Conservation (phyloP, 352 stramenopile species). For the Globisporangium iwayamae region DNA sequence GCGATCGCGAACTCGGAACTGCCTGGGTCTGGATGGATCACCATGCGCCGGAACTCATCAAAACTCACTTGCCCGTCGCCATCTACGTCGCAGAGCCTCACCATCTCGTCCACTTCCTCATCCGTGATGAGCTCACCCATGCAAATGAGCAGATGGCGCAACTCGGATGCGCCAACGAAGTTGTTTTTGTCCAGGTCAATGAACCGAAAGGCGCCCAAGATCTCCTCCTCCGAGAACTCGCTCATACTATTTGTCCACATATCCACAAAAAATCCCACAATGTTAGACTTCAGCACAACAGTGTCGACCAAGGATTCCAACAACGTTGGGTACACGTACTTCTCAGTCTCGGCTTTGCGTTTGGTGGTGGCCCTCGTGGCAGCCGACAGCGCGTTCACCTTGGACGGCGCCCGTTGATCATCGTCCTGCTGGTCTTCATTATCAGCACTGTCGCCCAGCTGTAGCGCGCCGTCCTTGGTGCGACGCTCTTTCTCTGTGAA, state of each 20-base stretch:
- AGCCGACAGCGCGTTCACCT: conserved; percentile 17
- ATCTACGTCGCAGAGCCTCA: conserved; percentile 90
- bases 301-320: background rate
- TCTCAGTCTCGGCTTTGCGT: conserved; percentile 23
- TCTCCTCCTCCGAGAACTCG: conserved; percentile 92
- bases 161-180: conserved; percentile 90
- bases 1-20: conserved; percentile 68
- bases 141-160: conserved; percentile 92
- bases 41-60: conserved; percentile 88
- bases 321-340: conserved; percentile 17
- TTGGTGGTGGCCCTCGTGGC: conserved; percentile 18
- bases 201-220: conserved; percentile 88
- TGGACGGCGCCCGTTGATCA: background rate
- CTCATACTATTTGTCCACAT: conserved; percentile 10
- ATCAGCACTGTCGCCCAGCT: conserved; percentile 10
- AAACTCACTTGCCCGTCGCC: conserved; percentile 92
- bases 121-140: conserved; percentile 96
- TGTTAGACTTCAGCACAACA: background rate
- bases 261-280: background rate
- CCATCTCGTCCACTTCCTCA: conserved; percentile 93
- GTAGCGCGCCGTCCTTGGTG: conserved; percentile 54
- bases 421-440: background rate
- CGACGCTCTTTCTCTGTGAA: conserved; percentile 71
- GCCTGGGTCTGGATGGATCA: conserved; percentile 88
- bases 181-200: conserved; percentile 94